Percentiles rank a stretch among this genome's conserved stretches.
These are phyloP conservation scores for Incumbomyces delicatus DNA, from an alignment of 2,329 filamentous ascomycete genomes.

Conservation along the genomic window DNA sequence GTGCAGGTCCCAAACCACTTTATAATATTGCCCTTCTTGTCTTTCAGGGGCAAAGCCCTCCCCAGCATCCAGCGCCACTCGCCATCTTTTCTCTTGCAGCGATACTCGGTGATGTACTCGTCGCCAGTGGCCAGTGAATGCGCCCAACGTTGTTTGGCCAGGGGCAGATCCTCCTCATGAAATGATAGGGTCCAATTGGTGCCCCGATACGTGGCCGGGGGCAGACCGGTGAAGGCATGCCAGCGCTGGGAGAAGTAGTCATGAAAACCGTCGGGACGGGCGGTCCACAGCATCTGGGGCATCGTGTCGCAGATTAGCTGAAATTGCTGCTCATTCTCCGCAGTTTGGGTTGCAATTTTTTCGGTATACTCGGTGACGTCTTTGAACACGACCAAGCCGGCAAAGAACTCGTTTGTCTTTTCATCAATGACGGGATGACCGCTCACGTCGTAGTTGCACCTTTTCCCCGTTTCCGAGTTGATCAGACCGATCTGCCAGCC, in stretches of 20 bases:
- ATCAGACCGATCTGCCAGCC: slow-evolving; percentile 55
- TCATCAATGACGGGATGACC: slow-evolving; percentile 61
- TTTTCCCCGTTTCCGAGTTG: slow-evolving; percentile 43
- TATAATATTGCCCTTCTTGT: slow-evolving; percentile 58
- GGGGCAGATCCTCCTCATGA: slow-evolving; percentile 58
- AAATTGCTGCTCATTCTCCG: slow-evolving; percentile 64
- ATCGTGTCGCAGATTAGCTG: slow-evolving; percentile 65
- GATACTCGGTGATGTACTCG: slow-evolving; percentile 61
- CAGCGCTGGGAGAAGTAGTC: slow-evolving; percentile 72
- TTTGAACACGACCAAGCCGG: slow-evolving; percentile 60
- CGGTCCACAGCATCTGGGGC: slow-evolving; percentile 65
- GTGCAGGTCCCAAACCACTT: slow-evolving; percentile 78
- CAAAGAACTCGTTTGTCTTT: slow-evolving; percentile 60
- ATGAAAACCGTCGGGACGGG: slow-evolving; percentile 52
- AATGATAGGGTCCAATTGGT: slow-evolving; percentile 54
- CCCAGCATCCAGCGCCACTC: slow-evolving; percentile 73
- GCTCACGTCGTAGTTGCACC: slow-evolving; percentile 52
- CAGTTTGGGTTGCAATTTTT: slow-evolving; percentile 58
- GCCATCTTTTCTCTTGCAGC: slow-evolving; percentile 56
- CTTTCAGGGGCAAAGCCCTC: slow-evolving; percentile 57
- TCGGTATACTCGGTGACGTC: slow-evolving; percentile 63
- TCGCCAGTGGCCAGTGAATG: slow-evolving; percentile 57
- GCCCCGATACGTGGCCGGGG: slow-evolving; percentile 52
- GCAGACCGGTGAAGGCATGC: slow-evolving; percentile 68
- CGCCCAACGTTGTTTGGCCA: slow-evolving; percentile 49